phyloP scores from a whole-genome alignment of 192 early-diverging fungal genomes.

The Coemansia sp. region DNA sequence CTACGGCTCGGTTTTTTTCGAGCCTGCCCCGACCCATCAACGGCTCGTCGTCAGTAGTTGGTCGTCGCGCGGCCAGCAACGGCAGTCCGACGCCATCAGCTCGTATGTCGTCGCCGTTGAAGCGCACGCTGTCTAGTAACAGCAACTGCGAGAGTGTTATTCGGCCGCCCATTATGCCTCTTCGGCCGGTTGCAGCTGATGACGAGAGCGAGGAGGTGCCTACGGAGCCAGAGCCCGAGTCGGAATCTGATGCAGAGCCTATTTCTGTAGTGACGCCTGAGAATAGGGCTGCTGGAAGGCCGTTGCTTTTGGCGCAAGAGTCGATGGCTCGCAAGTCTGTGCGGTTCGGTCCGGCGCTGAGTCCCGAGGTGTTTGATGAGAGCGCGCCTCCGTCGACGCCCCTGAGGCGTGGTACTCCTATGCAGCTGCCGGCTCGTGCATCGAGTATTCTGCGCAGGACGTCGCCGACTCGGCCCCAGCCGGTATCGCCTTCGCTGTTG shows the following conservation, averaged over 20 bases:
- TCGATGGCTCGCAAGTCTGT: slow-evolving; percentile 38
- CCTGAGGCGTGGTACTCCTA: slow-evolving; percentile 58
- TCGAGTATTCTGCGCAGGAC: slow-evolving; percentile 44
- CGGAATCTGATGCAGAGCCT: slow-evolving; percentile 18
- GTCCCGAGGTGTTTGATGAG: slow-evolving; percentile 65
- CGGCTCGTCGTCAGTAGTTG: background rate
- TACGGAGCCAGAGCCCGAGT: slow-evolving; percentile 33
- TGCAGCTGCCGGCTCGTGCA: slow-evolving; percentile 27
- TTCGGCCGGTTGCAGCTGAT: background rate
- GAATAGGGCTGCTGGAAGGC: background rate
- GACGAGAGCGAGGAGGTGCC: slow-evolving; percentile 25
- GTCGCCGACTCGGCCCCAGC: background rate
- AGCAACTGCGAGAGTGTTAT: background rate
- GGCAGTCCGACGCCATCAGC: background rate
- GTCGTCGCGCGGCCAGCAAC: background rate
- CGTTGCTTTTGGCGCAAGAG: background rate
- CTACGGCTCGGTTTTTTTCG: slow-evolving; percentile 17
- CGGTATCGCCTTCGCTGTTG: background rate
- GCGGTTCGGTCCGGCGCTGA: slow-evolving; percentile 61
- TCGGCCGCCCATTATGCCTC: background rate
- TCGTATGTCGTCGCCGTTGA: slow-evolving; percentile 31
- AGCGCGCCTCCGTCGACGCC: slow-evolving; percentile 60
- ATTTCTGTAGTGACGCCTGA: background rate
- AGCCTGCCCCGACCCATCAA: slow-evolving; percentile 16
- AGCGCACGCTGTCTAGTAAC: slow-evolving; percentile 39